A percentile compares a stretch with the other conserved stretches of the same genome.
Conservation (phyloP, 129 eudicot species). For the Flaveria linearis region DNA sequence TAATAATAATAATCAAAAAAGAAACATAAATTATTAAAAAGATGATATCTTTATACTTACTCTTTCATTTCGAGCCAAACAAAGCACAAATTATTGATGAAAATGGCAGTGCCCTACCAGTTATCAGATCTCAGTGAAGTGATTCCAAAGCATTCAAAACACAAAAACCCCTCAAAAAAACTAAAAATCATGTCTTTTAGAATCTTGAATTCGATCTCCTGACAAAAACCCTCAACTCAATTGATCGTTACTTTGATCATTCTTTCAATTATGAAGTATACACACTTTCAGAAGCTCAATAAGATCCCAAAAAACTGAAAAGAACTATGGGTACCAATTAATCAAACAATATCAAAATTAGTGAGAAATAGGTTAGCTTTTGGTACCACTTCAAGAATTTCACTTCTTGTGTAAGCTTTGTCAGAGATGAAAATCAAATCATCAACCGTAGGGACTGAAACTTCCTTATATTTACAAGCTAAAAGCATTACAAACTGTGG, state of each 20-base stretch:
- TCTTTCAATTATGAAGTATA: slow-evolving; percentile 23
- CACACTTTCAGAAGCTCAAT: not conserved
- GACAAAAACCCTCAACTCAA: no score
- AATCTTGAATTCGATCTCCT: slow-evolving; percentile 56
- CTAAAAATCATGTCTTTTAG: slow-evolving; percentile 47
- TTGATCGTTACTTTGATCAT: no score
- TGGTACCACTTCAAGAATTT: no score
- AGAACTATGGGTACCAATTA: slow-evolving; percentile 9
- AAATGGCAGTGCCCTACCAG: slow-evolving; percentile 65
- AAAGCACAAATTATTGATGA: slow-evolving; percentile 41
- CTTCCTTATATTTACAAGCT: no score
- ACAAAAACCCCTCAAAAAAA: slow-evolving; percentile 29
- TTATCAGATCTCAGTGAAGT: slow-evolving; percentile 70
- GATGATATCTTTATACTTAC: slow-evolving; percentile 45
- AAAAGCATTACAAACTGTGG: no score
- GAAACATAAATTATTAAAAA: slow-evolving; percentile 35
- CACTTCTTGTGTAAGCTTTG: no score
- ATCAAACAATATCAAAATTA: slow-evolving; percentile 23
- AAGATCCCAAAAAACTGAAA: slow-evolving; percentile 15
- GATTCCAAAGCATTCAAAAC: slow-evolving; percentile 53
- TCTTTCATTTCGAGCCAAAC: slow-evolving; percentile 57
- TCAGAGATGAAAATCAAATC: no score
- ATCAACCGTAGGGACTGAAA: no score
- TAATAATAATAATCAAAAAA: slow-evolving; percentile 20
- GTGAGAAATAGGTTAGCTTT: not conserved